phyloP scores from a whole-genome alignment of 2,329 filamentous ascomycete genomes.

The Cryphonectria carpinicola region DNA sequence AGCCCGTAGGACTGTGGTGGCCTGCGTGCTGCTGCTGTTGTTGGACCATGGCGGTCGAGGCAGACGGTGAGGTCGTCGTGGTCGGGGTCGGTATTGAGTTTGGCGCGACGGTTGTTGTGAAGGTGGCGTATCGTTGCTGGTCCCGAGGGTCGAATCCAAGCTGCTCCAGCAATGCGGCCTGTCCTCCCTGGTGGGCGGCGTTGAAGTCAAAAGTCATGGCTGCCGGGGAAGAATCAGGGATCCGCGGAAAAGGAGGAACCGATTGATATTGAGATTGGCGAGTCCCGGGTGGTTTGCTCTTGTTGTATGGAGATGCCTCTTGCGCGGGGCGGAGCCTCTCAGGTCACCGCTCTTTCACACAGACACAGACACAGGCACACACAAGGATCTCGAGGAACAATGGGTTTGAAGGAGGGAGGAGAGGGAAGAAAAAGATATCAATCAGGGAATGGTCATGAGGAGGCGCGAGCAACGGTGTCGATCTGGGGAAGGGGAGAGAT shows the following conservation, averaged over 20 bases:
- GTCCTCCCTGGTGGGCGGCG: constrained; percentile 52
- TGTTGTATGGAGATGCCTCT: constrained; percentile 47
- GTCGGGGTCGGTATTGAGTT: constrained; percentile 39
- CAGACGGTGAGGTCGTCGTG: constrained; percentile 35
- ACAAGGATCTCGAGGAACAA: constrained; percentile 32
- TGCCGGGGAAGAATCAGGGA: constrained; percentile 36
- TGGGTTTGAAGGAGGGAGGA: constrained; percentile 27
- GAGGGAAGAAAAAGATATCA: constrained; percentile 13
- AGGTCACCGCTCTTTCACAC: constrained; percentile 51
- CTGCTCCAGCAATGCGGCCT: constrained; percentile 62
- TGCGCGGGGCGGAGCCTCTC: constrained; percentile 36
- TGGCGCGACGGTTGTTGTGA: constrained; percentile 46
- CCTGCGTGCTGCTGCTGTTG: constrained; percentile 43
- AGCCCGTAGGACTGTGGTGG: constrained; percentile 44
- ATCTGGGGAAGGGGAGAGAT: constrained; percentile 36
- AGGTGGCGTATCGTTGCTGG: constrained; percentile 51
- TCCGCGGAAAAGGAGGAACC: constrained; percentile 38
- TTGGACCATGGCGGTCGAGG: constrained; percentile 35
- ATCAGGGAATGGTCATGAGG: constrained; percentile 43
- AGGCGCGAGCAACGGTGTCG: constrained; percentile 30
- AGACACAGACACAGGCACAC: background rate
- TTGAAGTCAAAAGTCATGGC: constrained; percentile 65
- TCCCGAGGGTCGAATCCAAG: constrained; percentile 61
- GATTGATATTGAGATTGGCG: constrained; percentile 42
- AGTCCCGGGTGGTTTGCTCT: constrained; percentile 54